phyloP scores from a whole-genome alignment of 352 stramenopile genomes.

The Elongisporangium anandrum region DNA sequence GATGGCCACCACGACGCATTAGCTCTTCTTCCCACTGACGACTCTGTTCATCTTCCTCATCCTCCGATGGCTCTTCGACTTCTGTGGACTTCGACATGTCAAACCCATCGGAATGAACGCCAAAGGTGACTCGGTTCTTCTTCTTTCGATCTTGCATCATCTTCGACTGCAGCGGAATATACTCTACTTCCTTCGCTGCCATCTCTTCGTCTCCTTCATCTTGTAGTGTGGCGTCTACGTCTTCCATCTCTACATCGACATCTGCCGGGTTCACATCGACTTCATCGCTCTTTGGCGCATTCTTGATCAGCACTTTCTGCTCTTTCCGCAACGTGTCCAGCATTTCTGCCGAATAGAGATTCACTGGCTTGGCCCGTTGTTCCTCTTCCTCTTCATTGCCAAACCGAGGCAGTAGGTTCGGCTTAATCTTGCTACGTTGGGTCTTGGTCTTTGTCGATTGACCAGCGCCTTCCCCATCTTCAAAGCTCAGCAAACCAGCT shows the following conservation, averaged over 20 bases:
- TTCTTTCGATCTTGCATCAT: constrained; percentile 33
- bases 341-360: constrained; percentile 53
- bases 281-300: constrained; percentile 2
- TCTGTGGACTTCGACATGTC: constrained; percentile 34
- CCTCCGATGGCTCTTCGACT: constrained; percentile 38
- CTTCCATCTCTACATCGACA: constrained; percentile 12
- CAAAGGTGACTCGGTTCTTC: constrained; percentile 67
- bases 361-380: constrained; percentile 10
- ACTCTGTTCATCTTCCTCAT: constrained; percentile 44
- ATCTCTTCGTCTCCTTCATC: constrained; percentile 12
- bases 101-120: constrained; percentile 17
- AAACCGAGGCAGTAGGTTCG: constrained; percentile 40
- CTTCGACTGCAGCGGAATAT: constrained; percentile 56
- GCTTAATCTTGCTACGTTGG: constrained; percentile 39
- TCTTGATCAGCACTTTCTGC: constrained; percentile 52
- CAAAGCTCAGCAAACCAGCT: constrained; percentile 46
- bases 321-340: constrained; percentile 49
- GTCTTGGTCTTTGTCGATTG: constrained; percentile 11
- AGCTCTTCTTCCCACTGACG: constrained; percentile 73
- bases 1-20: constrained; percentile 63
- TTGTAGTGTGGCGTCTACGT: constrained; percentile 27
- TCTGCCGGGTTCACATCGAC: not conserved
- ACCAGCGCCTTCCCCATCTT: constrained; percentile 17
- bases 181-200: constrained; percentile 42
- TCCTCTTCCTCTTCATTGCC: constrained; percentile 14